Conservation (phyloP, 352 stramenopile genomes). For the Elongisporangium senticosum region DNA sequence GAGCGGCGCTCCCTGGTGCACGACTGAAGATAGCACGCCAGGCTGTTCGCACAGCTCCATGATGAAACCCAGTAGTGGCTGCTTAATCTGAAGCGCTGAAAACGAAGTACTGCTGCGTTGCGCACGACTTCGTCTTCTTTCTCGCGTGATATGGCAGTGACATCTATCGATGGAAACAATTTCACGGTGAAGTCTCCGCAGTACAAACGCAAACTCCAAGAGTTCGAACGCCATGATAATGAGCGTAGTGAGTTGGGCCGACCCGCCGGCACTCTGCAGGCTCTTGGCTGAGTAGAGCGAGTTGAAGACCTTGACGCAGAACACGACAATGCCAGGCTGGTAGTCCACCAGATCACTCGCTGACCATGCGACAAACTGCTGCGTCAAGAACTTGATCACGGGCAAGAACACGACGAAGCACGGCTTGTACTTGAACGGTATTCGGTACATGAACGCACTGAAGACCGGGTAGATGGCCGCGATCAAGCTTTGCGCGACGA, state of each 20-base stretch:
- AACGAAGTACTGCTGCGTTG: no score
- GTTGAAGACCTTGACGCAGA: conserved; percentile 31
- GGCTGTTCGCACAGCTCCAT: background rate
- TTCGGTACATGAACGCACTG: background rate
- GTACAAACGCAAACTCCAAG: conserved; percentile 2
- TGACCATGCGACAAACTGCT: conserved; percentile 16
- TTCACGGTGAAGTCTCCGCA: background rate
- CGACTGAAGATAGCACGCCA: background rate
- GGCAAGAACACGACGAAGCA: background rate
- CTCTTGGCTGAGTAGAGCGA: conserved; percentile 18
- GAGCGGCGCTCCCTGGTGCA: background rate
- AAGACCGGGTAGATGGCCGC: background rate
- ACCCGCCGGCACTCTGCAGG: conserved; percentile 21
- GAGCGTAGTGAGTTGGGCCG: conserved; percentile 4
- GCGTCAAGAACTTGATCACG: conserved; percentile 11
- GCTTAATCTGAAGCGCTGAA: no score
- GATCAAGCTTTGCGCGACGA: background rate
- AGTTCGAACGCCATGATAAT: conserved; percentile 16
- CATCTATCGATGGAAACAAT: background rate
- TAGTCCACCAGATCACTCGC: conserved; percentile 15
- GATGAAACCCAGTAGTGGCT: background rate
- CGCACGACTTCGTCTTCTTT: no score
- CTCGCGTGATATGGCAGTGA: no score
- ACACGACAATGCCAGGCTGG: conserved; percentile 18
- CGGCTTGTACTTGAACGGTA: background rate